phyloP scores from a whole-genome alignment of 208 protist genomes.

The Phytomonas sp. region DNA sequence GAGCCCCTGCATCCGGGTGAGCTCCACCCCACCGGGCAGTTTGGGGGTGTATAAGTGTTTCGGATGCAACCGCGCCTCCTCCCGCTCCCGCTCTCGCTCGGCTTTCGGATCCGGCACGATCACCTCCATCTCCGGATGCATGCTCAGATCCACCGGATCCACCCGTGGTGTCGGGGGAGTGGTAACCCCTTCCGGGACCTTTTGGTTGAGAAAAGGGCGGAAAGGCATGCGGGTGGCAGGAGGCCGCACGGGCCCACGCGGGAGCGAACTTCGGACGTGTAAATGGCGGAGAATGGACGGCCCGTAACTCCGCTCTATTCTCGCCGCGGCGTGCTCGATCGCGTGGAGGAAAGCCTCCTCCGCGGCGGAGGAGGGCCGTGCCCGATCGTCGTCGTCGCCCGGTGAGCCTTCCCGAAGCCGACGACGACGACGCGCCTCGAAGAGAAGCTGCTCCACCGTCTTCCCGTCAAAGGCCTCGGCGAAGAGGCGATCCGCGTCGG shows the following conservation, averaged over 20 bases:
- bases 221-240: slow-evolving; percentile 63
- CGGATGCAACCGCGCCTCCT: slow-evolving; percentile 10
- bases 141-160: slow-evolving; percentile 17
- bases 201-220: slow-evolving; percentile 50
- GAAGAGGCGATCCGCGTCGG: slow-evolving; percentile 80
- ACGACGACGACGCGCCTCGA: slow-evolving; percentile 49
- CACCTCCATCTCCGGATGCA: slow-evolving; percentile 13
- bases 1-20: slow-evolving; percentile 16
- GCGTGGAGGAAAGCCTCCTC: slow-evolving; percentile 56
- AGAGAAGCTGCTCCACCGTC: slow-evolving; percentile 75
- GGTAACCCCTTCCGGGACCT: slow-evolving; percentile 49
- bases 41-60: slow-evolving; percentile 17
- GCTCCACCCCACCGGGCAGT: slow-evolving; percentile 21
- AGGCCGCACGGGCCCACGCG: slow-evolving; percentile 20
- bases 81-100: not conserved
- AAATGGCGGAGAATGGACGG: slow-evolving; percentile 41
- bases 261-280: slow-evolving; percentile 7
- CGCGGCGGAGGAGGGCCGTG: slow-evolving; percentile 14
- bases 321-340: slow-evolving; percentile 42
- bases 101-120: not conserved
- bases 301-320: slow-evolving; percentile 48
- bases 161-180: slow-evolving; percentile 30
- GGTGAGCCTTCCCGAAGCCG: slow-evolving; percentile 18
- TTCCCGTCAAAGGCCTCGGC: slow-evolving; percentile 76
- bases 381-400: not conserved